phyloP scores from a whole-genome alignment of 306 rosid species.

The Hylodesmum podocarpum region DNA sequence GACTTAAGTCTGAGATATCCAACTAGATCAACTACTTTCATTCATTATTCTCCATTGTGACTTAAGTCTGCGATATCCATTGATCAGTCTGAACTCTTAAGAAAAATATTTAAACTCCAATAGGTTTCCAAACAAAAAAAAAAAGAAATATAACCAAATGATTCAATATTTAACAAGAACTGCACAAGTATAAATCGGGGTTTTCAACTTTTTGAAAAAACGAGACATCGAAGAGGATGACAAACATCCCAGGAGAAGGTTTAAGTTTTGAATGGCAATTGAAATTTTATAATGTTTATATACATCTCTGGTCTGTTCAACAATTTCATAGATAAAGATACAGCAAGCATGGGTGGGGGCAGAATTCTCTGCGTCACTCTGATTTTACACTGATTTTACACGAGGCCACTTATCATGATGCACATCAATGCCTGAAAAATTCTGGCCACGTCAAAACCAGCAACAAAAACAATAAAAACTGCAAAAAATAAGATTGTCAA shows the following conservation, averaged over 20 bases:
- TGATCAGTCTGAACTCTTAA: not conserved
- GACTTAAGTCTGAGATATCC: no score
- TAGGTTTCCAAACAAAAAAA: not conserved
- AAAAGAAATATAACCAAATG: not conserved
- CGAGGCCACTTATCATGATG: conserved; percentile 28
- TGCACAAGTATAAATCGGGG: not conserved
- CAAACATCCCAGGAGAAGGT: conserved; percentile 17
- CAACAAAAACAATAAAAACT: not conserved
- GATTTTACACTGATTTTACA: conserved; percentile 48
- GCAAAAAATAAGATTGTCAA: not conserved
- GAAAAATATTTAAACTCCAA: not conserved
- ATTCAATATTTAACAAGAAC: not conserved
- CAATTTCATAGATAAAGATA: conserved; percentile 38
- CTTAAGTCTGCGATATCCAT: not conserved
- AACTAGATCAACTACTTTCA: not conserved
- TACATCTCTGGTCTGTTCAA: conserved; percentile 46
- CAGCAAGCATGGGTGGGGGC: conserved; percentile 21
- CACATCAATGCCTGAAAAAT: conserved; percentile 47
- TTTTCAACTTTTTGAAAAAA: not conserved
- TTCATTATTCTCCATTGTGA: not conserved
- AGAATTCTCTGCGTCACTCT: conserved; percentile 39
- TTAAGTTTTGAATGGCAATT: conserved; percentile 27
- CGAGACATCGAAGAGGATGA: not conserved
- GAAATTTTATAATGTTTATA: conserved; percentile 44
- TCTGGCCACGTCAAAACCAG: conserved; percentile 26